phyloP scores from a whole-genome alignment of 768 basidiomycete species.

The Suillus luteus region DNA sequence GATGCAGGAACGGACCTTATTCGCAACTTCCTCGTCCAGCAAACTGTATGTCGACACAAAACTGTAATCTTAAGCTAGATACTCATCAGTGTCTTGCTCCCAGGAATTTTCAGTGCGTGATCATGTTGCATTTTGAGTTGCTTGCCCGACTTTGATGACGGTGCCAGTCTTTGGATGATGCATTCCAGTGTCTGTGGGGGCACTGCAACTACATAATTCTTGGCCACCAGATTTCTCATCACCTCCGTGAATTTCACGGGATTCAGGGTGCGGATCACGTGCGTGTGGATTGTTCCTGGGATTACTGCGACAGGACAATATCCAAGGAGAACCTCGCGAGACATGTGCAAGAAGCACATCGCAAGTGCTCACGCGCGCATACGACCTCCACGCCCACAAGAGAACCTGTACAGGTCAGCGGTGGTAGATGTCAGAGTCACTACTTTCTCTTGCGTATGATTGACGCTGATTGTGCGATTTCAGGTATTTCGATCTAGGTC shows the following conservation, averaged over 20 bases:
- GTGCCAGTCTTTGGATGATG: neutral
- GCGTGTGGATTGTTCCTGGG: neutral
- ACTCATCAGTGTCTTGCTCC: neutral
- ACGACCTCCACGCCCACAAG: neutral
- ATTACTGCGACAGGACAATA: rapidly evolving
- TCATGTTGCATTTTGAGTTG: neutral
- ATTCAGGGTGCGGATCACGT: rapidly evolving
- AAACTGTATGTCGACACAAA: neutral
- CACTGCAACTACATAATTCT: neutral
- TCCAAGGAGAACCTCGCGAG: neutral
- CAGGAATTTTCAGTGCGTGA: neutral
- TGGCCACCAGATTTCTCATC: too few species aligned
- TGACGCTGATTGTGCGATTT: neutral
- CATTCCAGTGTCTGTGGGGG: neutral
- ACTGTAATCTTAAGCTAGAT: neutral
- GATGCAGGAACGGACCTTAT: neutral
- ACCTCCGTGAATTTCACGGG: neutral
- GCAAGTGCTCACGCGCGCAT: neutral
- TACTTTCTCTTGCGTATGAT: neutral
- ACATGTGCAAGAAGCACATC: neutral
- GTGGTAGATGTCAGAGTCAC: neutral
- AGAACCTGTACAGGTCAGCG: neutral
- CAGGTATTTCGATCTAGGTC: neutral
- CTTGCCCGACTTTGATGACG: neutral
- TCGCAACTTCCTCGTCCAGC: neutral